Percentiles rank a stretch among this genome's conserved stretches.
phyloP scores from a whole-genome alignment of 23 red algal genomes.

The Gracilaria gracilis region DNA sequence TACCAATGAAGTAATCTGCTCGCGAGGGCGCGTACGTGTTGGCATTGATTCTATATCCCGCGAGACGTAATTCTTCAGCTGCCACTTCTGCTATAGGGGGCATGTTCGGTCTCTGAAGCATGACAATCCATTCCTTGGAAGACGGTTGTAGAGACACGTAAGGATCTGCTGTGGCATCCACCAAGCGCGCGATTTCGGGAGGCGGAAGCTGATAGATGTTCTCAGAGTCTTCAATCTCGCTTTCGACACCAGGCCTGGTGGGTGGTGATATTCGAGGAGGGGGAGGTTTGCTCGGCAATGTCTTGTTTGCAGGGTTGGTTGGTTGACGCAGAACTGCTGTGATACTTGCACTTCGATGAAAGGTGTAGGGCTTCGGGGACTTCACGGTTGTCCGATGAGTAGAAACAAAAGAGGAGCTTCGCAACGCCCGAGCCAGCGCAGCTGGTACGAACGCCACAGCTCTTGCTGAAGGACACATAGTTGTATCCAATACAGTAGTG shows the following conservation, averaged over 20 bases:
- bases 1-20: conserved; percentile 82
- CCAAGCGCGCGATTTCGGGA: conserved; percentile 69
- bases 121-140: conserved; percentile 73
- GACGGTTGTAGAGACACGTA: conserved; percentile 75
- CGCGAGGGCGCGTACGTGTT: conserved; percentile 89
- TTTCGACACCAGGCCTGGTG: conserved; percentile 1
- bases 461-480: conserved; percentile 1
- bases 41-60: conserved; percentile 91
- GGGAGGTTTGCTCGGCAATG: neutral
- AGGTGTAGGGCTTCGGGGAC: neutral
- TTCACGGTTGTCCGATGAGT: neutral
- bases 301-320: neutral
- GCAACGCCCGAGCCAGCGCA: neutral
- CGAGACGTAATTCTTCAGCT: conserved; percentile 86
- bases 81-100: conserved; percentile 84
- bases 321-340: conserved; percentile 23
- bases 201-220: conserved; percentile 76
- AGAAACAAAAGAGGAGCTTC: conserved; percentile 24
- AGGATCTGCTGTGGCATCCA: conserved; percentile 79
- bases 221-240: conserved; percentile 57
- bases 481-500: neutral
- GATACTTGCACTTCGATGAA: neutral
- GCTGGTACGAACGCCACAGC: conserved; percentile 30
- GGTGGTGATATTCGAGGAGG: conserved; percentile 38
- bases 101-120: conserved; percentile 83